phyloP scores from a whole-genome alignment of 202 grass and related monocot genomes.

The Saccharum hybrid region DNA sequence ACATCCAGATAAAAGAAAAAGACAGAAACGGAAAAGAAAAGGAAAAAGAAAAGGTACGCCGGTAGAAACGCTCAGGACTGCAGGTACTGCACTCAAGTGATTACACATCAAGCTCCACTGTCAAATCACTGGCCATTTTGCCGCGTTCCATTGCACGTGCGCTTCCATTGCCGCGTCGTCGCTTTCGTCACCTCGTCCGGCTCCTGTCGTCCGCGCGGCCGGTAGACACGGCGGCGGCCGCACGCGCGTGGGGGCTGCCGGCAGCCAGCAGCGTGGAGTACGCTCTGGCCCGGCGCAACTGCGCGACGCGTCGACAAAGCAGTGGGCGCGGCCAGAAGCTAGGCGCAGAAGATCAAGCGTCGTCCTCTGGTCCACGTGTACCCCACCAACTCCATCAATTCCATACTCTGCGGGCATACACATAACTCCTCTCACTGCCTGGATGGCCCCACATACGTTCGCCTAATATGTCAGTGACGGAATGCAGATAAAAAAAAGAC shows the following conservation, averaged over 20 bases:
- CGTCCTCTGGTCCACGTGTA: conserved; percentile 44
- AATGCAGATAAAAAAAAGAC: too few relatives aligned
- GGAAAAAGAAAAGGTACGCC: too few relatives aligned
- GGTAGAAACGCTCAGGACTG: too few relatives aligned
- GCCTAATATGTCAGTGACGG: background rate
- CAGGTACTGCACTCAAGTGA: too few relatives aligned
- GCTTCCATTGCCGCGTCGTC: background rate
- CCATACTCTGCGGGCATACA: background rate
- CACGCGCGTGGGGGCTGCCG: too few relatives aligned
- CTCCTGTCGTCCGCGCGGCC: too few relatives aligned
- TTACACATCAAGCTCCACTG: too few relatives aligned
- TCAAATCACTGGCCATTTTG: background rate
- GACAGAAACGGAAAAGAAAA: too few relatives aligned
- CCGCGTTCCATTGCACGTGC: conserved; percentile 25
- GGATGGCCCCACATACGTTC: fast-evolving
- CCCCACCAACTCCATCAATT: conserved; percentile 42
- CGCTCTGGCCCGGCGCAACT: too few relatives aligned
- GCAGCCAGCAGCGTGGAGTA: too few relatives aligned
- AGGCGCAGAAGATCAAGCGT: conserved; percentile 45
- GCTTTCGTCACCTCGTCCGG: background rate
- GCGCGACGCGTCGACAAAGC: background rate
- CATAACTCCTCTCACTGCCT: fast-evolving
- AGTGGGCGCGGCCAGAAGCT: background rate
- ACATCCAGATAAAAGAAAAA: too few relatives aligned
- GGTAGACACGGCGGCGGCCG: too few relatives aligned